These are phyloP conservation scores for Penicillium samsonianum DNA, from an alignment of 495 filamentous ascomycete species.

Conservation along the genomic window DNA sequence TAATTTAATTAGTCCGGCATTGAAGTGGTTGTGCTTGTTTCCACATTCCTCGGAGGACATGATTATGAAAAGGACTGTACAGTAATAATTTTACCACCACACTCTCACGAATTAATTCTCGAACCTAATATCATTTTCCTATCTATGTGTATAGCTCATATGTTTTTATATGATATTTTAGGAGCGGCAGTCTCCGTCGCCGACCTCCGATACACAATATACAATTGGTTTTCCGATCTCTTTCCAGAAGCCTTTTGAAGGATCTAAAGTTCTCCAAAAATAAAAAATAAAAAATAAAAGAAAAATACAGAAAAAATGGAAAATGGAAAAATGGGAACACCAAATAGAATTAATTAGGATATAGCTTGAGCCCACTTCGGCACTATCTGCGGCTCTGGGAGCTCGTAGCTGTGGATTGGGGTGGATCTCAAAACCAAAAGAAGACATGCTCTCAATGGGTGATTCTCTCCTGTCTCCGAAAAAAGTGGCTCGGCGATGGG, in stretches of 20 bases:
- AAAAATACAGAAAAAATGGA: no score
- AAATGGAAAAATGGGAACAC: conserved; percentile 14
- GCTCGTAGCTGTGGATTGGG: conserved; percentile 31
- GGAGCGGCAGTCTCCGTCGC: conserved; percentile 26
- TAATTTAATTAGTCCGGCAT: no score
- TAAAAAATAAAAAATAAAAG: conserved; percentile 2
- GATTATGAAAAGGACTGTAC: no score
- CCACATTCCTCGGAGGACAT: no score
- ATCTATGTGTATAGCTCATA: background rate
- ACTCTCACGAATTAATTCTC: no score
- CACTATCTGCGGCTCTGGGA: conserved; percentile 37
- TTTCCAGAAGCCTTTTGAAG: conserved; percentile 12
- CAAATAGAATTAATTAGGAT: conserved; percentile 3
- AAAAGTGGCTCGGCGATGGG: no score
- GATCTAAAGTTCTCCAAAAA: background rate
- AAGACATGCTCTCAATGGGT: no score
- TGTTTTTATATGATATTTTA: background rate
- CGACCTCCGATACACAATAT: conserved; percentile 13
- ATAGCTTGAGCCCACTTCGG: conserved; percentile 26
- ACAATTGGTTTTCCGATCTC: background rate
- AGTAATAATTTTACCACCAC: no score
- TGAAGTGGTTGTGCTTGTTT: no score
- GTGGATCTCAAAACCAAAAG: no score
- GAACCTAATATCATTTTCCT: conserved; percentile 6
- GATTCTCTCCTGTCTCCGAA: no score